Percentiles rank a stretch among this genome's conserved stretches.
These are phyloP conservation scores for Saccharomyces eubayanus DNA, from an alignment of 805 yeast species.

Conservation along the genomic window DNA sequence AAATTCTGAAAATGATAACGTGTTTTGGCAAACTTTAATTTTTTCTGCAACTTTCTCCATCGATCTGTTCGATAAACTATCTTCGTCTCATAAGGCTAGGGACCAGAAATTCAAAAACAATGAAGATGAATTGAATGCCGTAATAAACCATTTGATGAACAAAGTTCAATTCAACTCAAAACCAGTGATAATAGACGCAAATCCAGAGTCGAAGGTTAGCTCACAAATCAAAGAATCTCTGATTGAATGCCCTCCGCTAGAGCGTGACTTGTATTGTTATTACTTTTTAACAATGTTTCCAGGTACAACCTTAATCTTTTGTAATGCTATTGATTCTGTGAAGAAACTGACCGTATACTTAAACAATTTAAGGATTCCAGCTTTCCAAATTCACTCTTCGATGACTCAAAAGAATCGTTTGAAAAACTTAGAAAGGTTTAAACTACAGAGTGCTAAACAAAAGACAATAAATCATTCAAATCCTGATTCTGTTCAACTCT, in stretches of 20 bases:
- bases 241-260: slow-evolving; percentile 83
- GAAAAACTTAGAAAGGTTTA: slow-evolving; percentile 75
- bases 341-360: slow-evolving; percentile 74
- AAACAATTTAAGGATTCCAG: slow-evolving; percentile 56
- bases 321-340: slow-evolving; percentile 92
- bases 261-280: slow-evolving; percentile 83
- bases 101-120: slow-evolving; percentile 13
- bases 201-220: slow-evolving; percentile 76
- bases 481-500: slow-evolving; percentile 4
- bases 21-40: slow-evolving; percentile 75
- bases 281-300: slow-evolving; percentile 81
- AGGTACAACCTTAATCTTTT: slow-evolving; percentile 83
- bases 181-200: slow-evolving; percentile 73
- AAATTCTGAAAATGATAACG: slow-evolving; percentile 31
- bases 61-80: slow-evolving; percentile 71
- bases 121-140: slow-evolving; percentile 42
- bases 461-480: background rate
- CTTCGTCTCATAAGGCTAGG: slow-evolving; percentile 31
- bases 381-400: slow-evolving; percentile 79
- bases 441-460: background rate
- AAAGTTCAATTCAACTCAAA: slow-evolving; percentile 65
- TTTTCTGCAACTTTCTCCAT: slow-evolving; percentile 90
- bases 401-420: slow-evolving; percentile 93
- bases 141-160: slow-evolving; percentile 53
- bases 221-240: slow-evolving; percentile 71